phyloP scores from a whole-genome alignment of 2,329 filamentous ascomycete species.

The Fusarium sp. region DNA sequence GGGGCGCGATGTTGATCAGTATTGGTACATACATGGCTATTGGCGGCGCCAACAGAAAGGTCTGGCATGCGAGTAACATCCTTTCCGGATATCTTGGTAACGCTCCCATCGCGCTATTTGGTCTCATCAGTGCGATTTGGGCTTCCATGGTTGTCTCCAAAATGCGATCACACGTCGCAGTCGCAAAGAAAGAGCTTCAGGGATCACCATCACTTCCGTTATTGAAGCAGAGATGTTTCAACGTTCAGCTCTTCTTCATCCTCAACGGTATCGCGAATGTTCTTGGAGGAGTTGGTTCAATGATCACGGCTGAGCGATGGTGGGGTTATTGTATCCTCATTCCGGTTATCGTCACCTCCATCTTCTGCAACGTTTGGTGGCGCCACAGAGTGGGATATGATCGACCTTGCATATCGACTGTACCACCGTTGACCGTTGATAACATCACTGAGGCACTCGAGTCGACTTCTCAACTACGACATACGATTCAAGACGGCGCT shows the following conservation, averaged over 20 bases:
- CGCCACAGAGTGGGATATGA: constrained; percentile 57
- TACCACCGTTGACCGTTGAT: background rate
- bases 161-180: constrained; percentile 51
- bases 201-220: constrained; percentile 39
- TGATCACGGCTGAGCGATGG: constrained; percentile 62
- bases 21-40: constrained; percentile 65
- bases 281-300: constrained; percentile 58
- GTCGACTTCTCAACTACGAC: constrained; percentile 14
- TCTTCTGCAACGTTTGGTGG: constrained; percentile 61
- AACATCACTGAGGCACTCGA: constrained; percentile 16
- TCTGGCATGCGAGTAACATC: constrained; percentile 61
- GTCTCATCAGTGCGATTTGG: constrained; percentile 60
- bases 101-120: constrained; percentile 58
- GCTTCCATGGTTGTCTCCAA: constrained; percentile 54
- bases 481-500: background rate
- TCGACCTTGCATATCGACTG: constrained; percentile 16
- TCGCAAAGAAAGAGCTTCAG: constrained; percentile 40
- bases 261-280: constrained; percentile 58
- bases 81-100: constrained; percentile 67
- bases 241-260: constrained; percentile 52
- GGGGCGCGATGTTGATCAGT: constrained; percentile 60
- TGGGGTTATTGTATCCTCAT: constrained; percentile 62
- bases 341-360: constrained; percentile 58
- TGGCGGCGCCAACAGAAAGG: constrained; percentile 53
- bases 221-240: constrained; percentile 51